Evolutionary conservation across 371 early-diverging fungal species (phyloP).

Genomic region (Nematocida ausubeli): DNA sequence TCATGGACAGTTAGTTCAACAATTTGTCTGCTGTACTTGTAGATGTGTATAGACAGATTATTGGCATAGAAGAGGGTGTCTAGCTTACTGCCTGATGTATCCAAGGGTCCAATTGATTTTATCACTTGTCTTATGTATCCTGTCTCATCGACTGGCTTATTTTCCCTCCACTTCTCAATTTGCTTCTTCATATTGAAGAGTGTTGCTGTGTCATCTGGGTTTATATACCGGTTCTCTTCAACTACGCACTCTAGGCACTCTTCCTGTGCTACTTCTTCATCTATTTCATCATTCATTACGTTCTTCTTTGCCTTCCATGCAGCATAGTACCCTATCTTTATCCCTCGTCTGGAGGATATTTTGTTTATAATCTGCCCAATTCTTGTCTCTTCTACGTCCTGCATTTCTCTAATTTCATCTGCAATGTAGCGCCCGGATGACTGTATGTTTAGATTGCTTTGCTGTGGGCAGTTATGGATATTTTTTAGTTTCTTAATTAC

Average conservation of each 20-base stretch:
- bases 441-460: slow-evolving; percentile 9
- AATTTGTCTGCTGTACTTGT: slow-evolving; percentile 49
- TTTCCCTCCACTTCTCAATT: slow-evolving; percentile 31
- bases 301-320: slow-evolving; percentile 62
- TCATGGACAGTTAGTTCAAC: slow-evolving; percentile 21
- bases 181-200: slow-evolving; percentile 31
- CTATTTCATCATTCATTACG: slow-evolving; percentile 34
- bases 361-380: slow-evolving; percentile 63
- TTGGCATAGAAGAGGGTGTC: slow-evolving; percentile 41
- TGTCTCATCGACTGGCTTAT: slow-evolving; percentile 15
- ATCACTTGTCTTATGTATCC: slow-evolving; percentile 36
- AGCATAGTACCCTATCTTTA: slow-evolving; percentile 63
- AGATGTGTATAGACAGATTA: slow-evolving; percentile 36
- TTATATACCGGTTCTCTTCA: slow-evolving; percentile 31
- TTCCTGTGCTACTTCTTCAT: slow-evolving; percentile 44
- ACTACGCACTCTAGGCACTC: slow-evolving; percentile 37
- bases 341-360: slow-evolving; percentile 55
- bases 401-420: slow-evolving; percentile 49
- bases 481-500: slow-evolving; percentile 63
- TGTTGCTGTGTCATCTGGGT: slow-evolving; percentile 38
- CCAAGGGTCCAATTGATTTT: slow-evolving; percentile 16
- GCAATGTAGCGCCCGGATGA: slow-evolving; percentile 51
- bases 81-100: slow-evolving; percentile 9
- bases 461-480: slow-evolving; percentile 65
- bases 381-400: slow-evolving; percentile 41